A percentile compares a stretch with the other conserved stretches of the same genome.
Conservation (phyloP, 2,329 filamentous ascomycete genomes). For the Sporothrix brasiliensis region DNA sequence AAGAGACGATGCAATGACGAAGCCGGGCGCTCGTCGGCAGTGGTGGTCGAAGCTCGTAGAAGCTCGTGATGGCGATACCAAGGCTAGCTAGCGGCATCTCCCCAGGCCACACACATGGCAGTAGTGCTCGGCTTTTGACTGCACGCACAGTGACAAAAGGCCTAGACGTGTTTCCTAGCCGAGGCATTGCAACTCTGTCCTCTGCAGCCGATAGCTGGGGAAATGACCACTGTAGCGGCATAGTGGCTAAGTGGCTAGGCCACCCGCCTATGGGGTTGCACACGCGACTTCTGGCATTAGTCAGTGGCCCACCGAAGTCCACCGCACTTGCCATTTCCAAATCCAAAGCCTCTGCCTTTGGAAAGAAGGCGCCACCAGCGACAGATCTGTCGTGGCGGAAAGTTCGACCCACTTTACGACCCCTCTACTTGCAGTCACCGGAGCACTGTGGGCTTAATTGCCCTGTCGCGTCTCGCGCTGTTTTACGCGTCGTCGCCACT, state of each 20-base stretch:
- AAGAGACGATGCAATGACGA: not conserved
- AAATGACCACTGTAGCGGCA: not conserved
- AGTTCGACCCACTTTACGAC: conserved; percentile 24
- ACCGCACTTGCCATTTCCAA: conserved; percentile 8
- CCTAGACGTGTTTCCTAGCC: conserved; percentile 22
- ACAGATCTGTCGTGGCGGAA: conserved; percentile 14
- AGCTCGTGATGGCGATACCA: conserved; percentile 31
- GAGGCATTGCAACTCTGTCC: conserved; percentile 30
- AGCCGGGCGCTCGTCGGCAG: conserved; percentile 3
- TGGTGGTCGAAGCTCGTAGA: conserved; percentile 31
- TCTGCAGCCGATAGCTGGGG: conserved; percentile 12
- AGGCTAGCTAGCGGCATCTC: conserved; percentile 1
- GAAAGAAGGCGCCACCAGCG: conserved; percentile 28
- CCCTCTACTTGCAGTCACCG: conserved; percentile 14
- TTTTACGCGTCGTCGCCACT: conserved; percentile 30
- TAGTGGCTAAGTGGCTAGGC: not conserved
- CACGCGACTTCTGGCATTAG: conserved; percentile 1
- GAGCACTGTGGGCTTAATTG: conserved; percentile 27
- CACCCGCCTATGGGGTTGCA: not conserved
- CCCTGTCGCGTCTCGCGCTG: conserved; percentile 30
- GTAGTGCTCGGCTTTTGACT: conserved; percentile 19
- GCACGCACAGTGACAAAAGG: not conserved
- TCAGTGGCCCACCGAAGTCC: not conserved
- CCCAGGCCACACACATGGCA: conserved; percentile 17
- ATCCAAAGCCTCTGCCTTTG: not conserved